Evolutionary conservation across 345 rosid species (phyloP), one percentile per base, ranked within the genome.

Genomic region (Cardamine occulta): DNA sequence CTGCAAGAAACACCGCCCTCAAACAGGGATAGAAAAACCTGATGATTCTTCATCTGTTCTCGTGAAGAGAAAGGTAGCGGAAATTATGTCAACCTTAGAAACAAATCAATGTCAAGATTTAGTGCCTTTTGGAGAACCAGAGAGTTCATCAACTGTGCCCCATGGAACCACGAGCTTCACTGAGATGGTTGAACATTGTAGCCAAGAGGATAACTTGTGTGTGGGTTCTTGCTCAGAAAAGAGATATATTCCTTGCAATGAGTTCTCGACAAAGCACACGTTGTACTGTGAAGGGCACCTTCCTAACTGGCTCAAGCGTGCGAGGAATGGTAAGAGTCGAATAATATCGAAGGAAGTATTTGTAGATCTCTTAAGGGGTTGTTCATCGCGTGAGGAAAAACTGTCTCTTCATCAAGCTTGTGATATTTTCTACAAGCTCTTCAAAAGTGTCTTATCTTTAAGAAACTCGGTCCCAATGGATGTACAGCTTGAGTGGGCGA

Each of bases 301-400:
- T 78, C 99, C 99, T 10, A 91, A 94, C 85, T 96, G 99, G 98
- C 97, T 96, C 49, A 96, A 93, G 86, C 94, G 97, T 76, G 99
- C 99, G 32, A 88, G 99, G 83, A 91, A 93, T 68, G 99, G 99
- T 34, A 93, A 89, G 88, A 96, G 97, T 75, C 89, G 96, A 80
- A 93, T 96, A 56, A 82, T 96, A 82, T 88, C 98, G 2, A 96
- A 91, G 75, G 99, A 96, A 77, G 91, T 96, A 18, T 96, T 96
- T 84, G 32, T 85, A 70, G 91, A 88, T 74, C 88, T 96, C 62
- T 71, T 93, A 72, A 83, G 80, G 42, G 82, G 83, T 8, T 96
- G 97, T 71, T 59, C 76, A 63, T 88, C 90, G 2, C 83, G 82
- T 35, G 79, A 85, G 83, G 88, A 88, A 63, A 96, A 91, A 53